Conservation (phyloP, 1,284 basidiomycete genomes). For the Lignosus rhinocerotis region DNA sequence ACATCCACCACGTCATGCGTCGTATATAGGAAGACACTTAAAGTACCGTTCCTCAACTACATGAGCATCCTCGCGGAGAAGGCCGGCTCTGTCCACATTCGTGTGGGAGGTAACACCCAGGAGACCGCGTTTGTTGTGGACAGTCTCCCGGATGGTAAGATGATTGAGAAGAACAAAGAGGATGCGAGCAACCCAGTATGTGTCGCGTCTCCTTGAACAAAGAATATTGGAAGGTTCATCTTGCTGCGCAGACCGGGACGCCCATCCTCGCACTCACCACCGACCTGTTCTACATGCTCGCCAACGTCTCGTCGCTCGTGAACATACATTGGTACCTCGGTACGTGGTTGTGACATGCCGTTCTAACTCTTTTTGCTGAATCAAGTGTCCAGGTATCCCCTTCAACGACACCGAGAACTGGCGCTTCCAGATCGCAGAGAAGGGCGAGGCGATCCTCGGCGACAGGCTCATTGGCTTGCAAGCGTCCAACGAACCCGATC, state of each 20-base stretch:
- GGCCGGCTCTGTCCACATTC: slow-evolving; percentile 54
- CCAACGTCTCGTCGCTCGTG: slow-evolving; percentile 41
- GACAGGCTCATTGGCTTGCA: slow-evolving; percentile 58
- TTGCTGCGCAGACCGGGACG: slow-evolving; percentile 35
- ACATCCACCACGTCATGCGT: background rate
- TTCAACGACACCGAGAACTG: slow-evolving; percentile 55
- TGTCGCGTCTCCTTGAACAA: background rate
- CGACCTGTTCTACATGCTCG: slow-evolving; percentile 44
- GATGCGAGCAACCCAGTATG: slow-evolving; percentile 46
- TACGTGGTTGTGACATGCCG: slow-evolving; percentile 4
- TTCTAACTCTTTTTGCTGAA: background rate
- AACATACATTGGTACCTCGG: slow-evolving; percentile 46
- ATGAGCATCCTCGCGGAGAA: slow-evolving; percentile 62
- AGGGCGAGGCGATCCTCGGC: slow-evolving; percentile 54
- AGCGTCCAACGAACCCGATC: slow-evolving; percentile 73
- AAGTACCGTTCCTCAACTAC: slow-evolving; percentile 72
- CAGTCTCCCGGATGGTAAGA: slow-evolving; percentile 43
- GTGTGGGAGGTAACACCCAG: slow-evolving; percentile 76
- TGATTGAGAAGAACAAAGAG: slow-evolving; percentile 50
- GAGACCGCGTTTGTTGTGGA: slow-evolving; percentile 58
- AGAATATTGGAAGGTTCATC: background rate
- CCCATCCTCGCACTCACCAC: slow-evolving; percentile 44
- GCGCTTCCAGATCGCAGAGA: slow-evolving; percentile 52
- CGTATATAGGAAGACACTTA: slow-evolving; percentile 42
- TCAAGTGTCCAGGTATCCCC: slow-evolving; percentile 39